Conservation (phyloP, 768 basidiomycete species). For the Xerocomellus dryophilus region DNA sequence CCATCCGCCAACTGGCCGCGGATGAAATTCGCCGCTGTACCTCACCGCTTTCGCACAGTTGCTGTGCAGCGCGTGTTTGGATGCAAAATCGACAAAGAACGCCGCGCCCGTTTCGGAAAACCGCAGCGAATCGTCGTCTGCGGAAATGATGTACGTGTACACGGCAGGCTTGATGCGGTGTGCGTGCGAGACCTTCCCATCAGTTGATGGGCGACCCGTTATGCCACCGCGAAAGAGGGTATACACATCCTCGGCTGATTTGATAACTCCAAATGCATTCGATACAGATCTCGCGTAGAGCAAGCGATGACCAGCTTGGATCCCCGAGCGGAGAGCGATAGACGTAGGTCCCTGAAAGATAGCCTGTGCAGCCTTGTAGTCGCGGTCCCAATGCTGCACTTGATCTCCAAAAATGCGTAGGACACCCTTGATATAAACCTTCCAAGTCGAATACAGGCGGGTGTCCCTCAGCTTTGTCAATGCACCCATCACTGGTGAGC, state of each 20-base stretch:
- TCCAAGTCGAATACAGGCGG: slow-evolving; percentile 78
- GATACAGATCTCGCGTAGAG: slow-evolving; percentile 65
- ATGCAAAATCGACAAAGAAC: slow-evolving; percentile 83
- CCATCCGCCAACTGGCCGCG: slow-evolving; percentile 69
- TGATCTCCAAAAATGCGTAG: slow-evolving; percentile 56
- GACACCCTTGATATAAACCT: slow-evolving; percentile 60
- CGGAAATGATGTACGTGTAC: slow-evolving; percentile 81
- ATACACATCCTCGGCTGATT: slow-evolving; percentile 45
- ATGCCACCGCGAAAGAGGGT: slow-evolving; percentile 49
- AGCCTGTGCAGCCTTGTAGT: slow-evolving; percentile 66
- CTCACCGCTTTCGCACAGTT: slow-evolving; percentile 66
- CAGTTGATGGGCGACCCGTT: slow-evolving; percentile 4
- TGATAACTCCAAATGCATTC: slow-evolving; percentile 62
- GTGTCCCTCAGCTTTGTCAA: slow-evolving; percentile 59
- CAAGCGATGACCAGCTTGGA: slow-evolving; percentile 70
- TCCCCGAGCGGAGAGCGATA: slow-evolving; percentile 61
- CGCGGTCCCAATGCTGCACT: slow-evolving; percentile 63
- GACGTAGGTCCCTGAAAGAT: slow-evolving; percentile 65
- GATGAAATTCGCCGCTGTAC: slow-evolving; percentile 80
- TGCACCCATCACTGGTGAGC: slow-evolving; percentile 64
- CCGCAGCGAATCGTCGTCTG: slow-evolving; percentile 70
- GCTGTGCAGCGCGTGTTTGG: slow-evolving; percentile 82
- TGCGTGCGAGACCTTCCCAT: slow-evolving; percentile 16
- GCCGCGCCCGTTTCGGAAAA: slow-evolving; percentile 87
- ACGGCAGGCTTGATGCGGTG: slow-evolving; percentile 74